Conservation (phyloP, 176 grass and related monocot species). For the Puccinellia tenuiflora region DNA sequence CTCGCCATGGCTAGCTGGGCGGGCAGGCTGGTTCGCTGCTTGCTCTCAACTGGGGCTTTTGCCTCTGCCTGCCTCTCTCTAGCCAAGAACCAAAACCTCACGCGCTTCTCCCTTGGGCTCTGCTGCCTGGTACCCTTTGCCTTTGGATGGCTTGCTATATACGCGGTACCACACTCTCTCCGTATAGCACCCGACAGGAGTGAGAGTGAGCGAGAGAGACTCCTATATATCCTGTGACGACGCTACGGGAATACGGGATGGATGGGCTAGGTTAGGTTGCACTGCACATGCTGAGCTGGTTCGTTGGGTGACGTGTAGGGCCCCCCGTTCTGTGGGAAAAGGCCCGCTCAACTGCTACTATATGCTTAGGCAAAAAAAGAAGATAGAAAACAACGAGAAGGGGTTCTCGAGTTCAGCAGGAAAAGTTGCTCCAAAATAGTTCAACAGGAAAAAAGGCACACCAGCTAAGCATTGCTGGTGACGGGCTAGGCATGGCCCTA, state of each 20-base stretch:
- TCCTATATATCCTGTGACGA: neutral
- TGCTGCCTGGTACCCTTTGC: neutral
- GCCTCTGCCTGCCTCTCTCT: neutral
- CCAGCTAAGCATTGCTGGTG: slow-evolving; percentile 44
- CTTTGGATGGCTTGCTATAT: slow-evolving; percentile 16
- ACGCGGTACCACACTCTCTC: slow-evolving; percentile 29
- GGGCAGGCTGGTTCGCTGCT: neutral
- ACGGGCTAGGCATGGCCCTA: slow-evolving; percentile 8
- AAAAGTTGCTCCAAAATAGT: too few species aligned
- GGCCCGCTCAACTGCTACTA: neutral
- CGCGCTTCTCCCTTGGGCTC: neutral
- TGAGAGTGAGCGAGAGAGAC: slow-evolving; percentile 8
- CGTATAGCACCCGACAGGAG: neutral
- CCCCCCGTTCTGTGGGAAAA: neutral
- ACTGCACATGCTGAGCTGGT: slow-evolving; percentile 31
- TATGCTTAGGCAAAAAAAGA: neutral
- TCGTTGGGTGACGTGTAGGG: neutral
- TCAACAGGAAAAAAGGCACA: neutral
- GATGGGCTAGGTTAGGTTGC: neutral
- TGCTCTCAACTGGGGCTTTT: neutral
- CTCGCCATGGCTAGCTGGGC: slow-evolving; percentile 13
- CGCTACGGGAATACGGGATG: too few species aligned
- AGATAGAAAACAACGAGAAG: too few species aligned
- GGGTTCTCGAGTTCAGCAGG: neutral
- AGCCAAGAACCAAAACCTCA: neutral